A percentile compares a stretch with the other conserved stretches of the same genome.
These are phyloP conservation scores for Taphrina pruni DNA, from an alignment of 1,139 yeast genomes.

Conservation along the genomic window DNA sequence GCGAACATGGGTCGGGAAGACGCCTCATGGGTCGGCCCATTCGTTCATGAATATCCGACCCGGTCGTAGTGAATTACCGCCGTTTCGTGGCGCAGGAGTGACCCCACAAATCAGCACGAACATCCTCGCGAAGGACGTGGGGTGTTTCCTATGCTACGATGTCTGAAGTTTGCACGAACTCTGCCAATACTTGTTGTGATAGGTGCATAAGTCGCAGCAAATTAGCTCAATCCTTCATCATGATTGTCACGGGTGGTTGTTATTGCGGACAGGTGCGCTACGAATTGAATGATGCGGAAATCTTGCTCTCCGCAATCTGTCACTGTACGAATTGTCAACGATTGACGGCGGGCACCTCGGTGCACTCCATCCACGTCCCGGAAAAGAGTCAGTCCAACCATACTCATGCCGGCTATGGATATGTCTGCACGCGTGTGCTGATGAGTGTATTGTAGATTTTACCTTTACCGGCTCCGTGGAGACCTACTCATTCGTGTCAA, in stretches of 20 bases:
- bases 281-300: slow-evolving; percentile 5
- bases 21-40: too few species aligned
- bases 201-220: too few species aligned
- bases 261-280: slow-evolving; percentile 16
- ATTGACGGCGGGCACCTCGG: slow-evolving; percentile 28
- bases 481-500: slow-evolving; percentile 13
- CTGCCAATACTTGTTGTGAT: too few species aligned
- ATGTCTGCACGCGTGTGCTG: too few species aligned
- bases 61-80: too few species aligned
- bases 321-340: slow-evolving; percentile 39
- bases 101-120: background rate
- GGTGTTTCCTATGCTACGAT: too few species aligned
- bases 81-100: background rate
- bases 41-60: too few species aligned
- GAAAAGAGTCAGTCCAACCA: slow-evolving; percentile 11
- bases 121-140: too few species aligned
- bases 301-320: slow-evolving; percentile 31
- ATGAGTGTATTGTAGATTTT: background rate
- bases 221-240: background rate
- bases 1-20: too few species aligned
- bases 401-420: too few species aligned
- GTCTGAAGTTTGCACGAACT: too few species aligned
- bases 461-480: slow-evolving; percentile 19
- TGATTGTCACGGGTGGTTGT: slow-evolving; percentile 18
- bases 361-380: slow-evolving; percentile 32